phyloP scores from a whole-genome alignment of 2,329 filamentous ascomycete species.

The Phialemoniopsis sp. region DNA sequence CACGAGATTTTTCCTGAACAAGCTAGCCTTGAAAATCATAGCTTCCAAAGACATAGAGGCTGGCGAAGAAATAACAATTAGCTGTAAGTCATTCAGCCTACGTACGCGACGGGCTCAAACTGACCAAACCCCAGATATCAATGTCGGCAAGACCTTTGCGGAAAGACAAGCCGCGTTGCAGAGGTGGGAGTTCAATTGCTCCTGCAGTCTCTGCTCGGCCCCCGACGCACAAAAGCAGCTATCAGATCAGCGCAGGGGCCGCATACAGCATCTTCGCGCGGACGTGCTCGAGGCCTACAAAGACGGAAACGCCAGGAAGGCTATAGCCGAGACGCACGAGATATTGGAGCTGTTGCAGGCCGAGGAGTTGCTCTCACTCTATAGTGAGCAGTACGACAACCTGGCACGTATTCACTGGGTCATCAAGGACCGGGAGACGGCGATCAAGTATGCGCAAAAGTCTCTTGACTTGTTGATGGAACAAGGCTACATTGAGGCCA shows the following conservation, averaged over 20 bases:
- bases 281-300: conserved; percentile 19
- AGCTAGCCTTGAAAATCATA: conserved; percentile 12
- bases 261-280: conserved; percentile 17
- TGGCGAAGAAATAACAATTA: conserved; percentile 19
- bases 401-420: conserved; percentile 25
- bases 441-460: conserved; percentile 18
- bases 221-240: conserved; percentile 13
- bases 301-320: conserved; percentile 16
- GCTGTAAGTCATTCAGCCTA: conserved; percentile 10
- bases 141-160: conserved; percentile 18
- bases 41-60: conserved; percentile 12
- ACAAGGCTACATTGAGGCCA: conserved; percentile 19
- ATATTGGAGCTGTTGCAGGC: conserved; percentile 17
- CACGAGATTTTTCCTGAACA: conserved; percentile 20
- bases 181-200: conserved; percentile 27
- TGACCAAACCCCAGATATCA: conserved; percentile 16
- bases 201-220: conserved; percentile 23
- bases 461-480: conserved; percentile 21
- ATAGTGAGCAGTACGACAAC: conserved; percentile 26
- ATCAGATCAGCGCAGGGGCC: conserved; percentile 22
- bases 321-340: conserved; percentile 21
- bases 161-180: conserved; percentile 18
- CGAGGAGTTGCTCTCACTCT: conserved; percentile 23
- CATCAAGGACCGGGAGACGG: conserved; percentile 18
- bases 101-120: background rate